Evolutionary conservation across 176 grass and related monocot species (phyloP).

Genomic region (Carex myosuroides): DNA sequence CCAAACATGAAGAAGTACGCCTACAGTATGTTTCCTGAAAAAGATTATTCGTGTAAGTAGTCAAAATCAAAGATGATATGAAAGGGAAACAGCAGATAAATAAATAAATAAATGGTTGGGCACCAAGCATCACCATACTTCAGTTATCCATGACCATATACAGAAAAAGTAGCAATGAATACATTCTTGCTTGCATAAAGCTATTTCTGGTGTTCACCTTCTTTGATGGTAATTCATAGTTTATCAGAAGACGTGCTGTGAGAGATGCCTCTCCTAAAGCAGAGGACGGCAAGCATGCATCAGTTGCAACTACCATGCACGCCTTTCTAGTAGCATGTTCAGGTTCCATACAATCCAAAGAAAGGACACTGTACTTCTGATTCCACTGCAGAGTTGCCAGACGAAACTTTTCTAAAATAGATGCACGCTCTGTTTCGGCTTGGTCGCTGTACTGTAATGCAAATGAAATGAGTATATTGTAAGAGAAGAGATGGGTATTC

Average conservation of each 20-base stretch:
- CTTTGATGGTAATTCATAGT: slow-evolving; percentile 81
- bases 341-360: slow-evolving; percentile 28
- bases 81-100: not conserved
- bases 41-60: not conserved
- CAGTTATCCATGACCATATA: not conserved
- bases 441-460: slow-evolving; percentile 74
- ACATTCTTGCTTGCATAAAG: not conserved
- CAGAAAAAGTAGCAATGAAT: not conserved
- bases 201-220: slow-evolving; percentile 35
- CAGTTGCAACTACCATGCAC: slow-evolving; percentile 67
- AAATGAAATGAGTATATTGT: slow-evolving; percentile 14
- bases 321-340: slow-evolving; percentile 34
- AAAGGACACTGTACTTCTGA: slow-evolving; percentile 32
- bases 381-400: slow-evolving; percentile 46
- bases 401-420: slow-evolving; percentile 65
- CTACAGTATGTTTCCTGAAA: slow-evolving; percentile 80
- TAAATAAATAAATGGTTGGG: not conserved
- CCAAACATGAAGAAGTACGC: slow-evolving; percentile 74
- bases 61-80: not conserved
- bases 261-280: slow-evolving; percentile 63
- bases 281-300: slow-evolving; percentile 71
- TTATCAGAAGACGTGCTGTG: slow-evolving; percentile 61
- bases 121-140: not conserved
- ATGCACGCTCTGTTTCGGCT: slow-evolving; percentile 59
- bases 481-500: not conserved